Evolutionary conservation across 108 stramenopile genomes (phyloP), one percentile per base, ranked within the genome.

Genomic region (Pseudonitzschia multistriata): DNA sequence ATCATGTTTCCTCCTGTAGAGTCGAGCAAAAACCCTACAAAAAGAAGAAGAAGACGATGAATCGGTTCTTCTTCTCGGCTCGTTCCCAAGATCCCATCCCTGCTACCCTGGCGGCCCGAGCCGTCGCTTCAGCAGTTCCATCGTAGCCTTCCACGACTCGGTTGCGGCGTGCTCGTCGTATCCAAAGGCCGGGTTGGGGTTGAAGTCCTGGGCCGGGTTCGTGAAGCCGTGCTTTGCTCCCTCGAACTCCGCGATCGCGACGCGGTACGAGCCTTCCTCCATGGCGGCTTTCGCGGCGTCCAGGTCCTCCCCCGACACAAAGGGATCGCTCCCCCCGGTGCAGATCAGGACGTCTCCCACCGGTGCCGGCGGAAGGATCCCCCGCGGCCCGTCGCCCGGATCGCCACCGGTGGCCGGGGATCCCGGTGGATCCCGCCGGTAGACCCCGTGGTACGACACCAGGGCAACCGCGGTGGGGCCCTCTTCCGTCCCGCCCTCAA

Each of bases 391-490:
- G 15, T 0, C 22, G 29, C 33, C 15, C 3, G 45, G 45, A 49
- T 35, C 34, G 21, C 5, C 10, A 5, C 37, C 37, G 37, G 5
- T 40, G 37, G 21, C 24, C 57, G 17, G n/a, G 6, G 40, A 28
- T 65, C 13, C 15, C 11, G 42, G 17, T 25, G 30, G 28, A 33
- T 73, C 80, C 22, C 85, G 79, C 50, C 72, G 84, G 72, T 87
- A 91, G 47, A 91, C 90, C 15, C 90, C 90, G 68, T 91, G 90
- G 60, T 82, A 91, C 14, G 86, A 75, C 11, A 76, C 78, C 77
- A 85, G 71, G 15, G 74, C 82, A 27, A 65, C 64, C 14, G 85
- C 71, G 8, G 48, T 7, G 40, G 67, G 45, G 4, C 8, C 22
- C 28, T 10, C 17, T n/a, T 8, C 29, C 13, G 19, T 15, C 33